Evolutionary conservation across 305 asterid genomes (phyloP), one percentile per base, ranked within the genome.

Genomic region (Coffea humblotiana): DNA sequence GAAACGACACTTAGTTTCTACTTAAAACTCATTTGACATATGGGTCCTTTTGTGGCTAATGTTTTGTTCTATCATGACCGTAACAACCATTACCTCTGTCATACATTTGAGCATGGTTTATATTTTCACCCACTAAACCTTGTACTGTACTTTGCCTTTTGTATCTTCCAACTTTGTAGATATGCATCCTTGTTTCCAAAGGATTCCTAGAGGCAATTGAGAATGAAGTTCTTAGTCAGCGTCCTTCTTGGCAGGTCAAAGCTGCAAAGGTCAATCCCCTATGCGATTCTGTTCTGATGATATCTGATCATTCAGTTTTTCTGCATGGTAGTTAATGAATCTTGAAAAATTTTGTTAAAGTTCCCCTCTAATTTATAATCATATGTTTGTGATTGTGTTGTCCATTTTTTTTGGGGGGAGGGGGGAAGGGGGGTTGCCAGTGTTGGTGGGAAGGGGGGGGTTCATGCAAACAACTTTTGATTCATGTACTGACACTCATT

Each of bases 171-270:
- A 68, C 79, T 84, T 84, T 72, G 74, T 89, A 96, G 99, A 92
- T 86, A 73, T 88, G 82, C 67, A 81, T 95, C 77, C 84, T 51
- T 40, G 98, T 89, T 72, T 89, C 97, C 47, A 86, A 87, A 85
- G 92, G 89, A 67, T 95, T 95, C 88, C 87, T 93, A 88, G 97
- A 91, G 90, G 93, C 92, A 74, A 89, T 95, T 80, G 98, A 90
- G 81, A 85, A 77, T 65, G 91, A 90, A 79, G 96, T 93, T 88
- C 90, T 87, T 71, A 60, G 77, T 80, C 88, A 89, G 83, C 99
- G 98, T 78, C 99, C 98, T 80, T 75, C 96, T 77, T 88, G 93
- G 92, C 91, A 97, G 77, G 94, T 92, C 76, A 90, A 90, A 84
- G 96, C 94, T 76, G 93, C 97, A 78, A 90, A 86, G 85, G 91